These are phyloP conservation scores for Parietaria judaica DNA, from an alignment of 306 rosid genomes.

Conservation along the genomic window DNA sequence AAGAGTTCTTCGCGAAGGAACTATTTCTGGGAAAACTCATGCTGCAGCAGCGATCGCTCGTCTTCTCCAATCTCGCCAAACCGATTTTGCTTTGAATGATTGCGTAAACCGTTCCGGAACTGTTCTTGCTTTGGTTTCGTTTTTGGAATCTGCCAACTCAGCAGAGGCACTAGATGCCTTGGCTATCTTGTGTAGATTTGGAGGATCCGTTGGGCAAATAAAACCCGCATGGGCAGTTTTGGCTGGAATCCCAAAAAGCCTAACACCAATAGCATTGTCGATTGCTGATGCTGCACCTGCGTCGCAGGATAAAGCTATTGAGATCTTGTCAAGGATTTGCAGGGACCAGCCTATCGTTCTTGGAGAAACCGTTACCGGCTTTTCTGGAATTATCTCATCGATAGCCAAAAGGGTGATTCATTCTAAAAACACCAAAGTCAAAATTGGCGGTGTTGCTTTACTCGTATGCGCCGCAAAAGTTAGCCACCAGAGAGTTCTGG, in stretches of 20 bases:
- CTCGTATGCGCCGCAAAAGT: constrained; percentile 79
- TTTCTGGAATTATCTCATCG: constrained; percentile 70
- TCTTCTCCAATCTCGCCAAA: constrained; percentile 61
- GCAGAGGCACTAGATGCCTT: constrained; percentile 90
- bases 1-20: constrained; percentile 76
- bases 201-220: constrained; percentile 35
- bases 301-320: constrained; percentile 85
- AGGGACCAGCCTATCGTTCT: constrained; percentile 65
- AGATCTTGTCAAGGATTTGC: constrained; percentile 78
- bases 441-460: constrained; percentile 84
- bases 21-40: constrained; percentile 65
- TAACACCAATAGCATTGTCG: constrained; percentile 71
- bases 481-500: constrained; percentile 66
- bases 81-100: constrained; percentile 60
- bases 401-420: constrained; percentile 66
- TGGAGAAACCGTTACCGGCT: constrained; percentile 57
- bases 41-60: constrained; percentile 97
- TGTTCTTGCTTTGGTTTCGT: constrained; percentile 83
- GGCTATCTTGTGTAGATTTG: constrained; percentile 79
- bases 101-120: constrained; percentile 81
- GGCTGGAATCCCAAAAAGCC: constrained; percentile 70
- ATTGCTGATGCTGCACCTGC: constrained; percentile 59
- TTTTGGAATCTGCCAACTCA: constrained; percentile 61
- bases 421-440: constrained; percentile 60
- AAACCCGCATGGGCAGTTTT: constrained; percentile 92